Evolutionary conservation across 1,284 basidiomycete species (phyloP), one percentile per base, ranked within the genome.

Genomic region (Tilletiopsis washingtonensis): DNA sequence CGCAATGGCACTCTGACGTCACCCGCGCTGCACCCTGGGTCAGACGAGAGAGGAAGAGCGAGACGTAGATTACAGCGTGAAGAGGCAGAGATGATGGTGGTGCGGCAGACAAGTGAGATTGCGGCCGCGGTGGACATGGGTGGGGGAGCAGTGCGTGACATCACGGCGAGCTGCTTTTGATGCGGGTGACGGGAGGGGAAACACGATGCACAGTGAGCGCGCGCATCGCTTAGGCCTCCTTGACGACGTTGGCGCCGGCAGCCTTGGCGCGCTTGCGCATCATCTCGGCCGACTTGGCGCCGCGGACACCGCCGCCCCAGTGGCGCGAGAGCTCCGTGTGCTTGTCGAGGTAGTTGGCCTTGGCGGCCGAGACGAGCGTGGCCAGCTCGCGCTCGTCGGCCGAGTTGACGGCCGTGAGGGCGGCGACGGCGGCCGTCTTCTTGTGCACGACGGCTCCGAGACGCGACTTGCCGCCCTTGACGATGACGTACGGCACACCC

Each of bases 401-500:
- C 73, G 84, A 86, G 77, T 84, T 84, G 70, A 97, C 91, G 47
- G 97, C 90, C 78, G 93, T 87, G 63, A 98, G 77, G 45, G 86
- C 85, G 54, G 91, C 78, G 57, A 94, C 86, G 56, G 91, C 86
- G 48, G 90, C 83, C 52, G 91, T 96, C 84, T 97, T 97, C 84
- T 96, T 94, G 83, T 91, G 88, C 46, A 91, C 90, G 54, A 93
- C 87, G 14, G 89, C 89, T 67, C 93, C 93, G 67, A 97, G 86
- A 75, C 93, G 88, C 52, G 91, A 87, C 80, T 96, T 97, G 71
- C 71, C 85, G 70, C 71, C 85, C 82, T 96, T 94, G 72, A 96
- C 90, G 69, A 98, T 96, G 62, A 93, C 89, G 78, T 97, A 97
- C 29, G 90, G 90, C 43, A 96, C 84, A 75, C 91, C 91, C 91